Percentiles rank a stretch among this genome's conserved stretches.
phyloP scores from a whole-genome alignment of 306 rosid species.

The Acmispon strigosus region DNA sequence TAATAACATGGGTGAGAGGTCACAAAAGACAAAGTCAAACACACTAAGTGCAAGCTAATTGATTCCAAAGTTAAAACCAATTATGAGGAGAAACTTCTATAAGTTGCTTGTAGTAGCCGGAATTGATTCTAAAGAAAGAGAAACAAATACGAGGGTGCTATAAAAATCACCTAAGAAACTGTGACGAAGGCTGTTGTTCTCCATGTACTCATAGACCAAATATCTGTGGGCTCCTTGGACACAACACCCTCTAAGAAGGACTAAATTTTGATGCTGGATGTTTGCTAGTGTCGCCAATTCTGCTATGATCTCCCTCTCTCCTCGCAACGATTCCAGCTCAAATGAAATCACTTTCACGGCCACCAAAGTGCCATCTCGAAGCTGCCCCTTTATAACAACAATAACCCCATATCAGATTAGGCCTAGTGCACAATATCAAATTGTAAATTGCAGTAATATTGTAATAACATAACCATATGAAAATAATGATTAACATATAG shows the following conservation, averaged over 20 bases:
- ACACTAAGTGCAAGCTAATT: too few relatives aligned
- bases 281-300: slow-evolving; percentile 62
- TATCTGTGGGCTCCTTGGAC: slow-evolving; percentile 61
- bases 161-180: slow-evolving; percentile 43
- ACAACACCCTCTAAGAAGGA: slow-evolving; percentile 59
- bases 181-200: slow-evolving; percentile 58
- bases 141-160: too few relatives aligned
- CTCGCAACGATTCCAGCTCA: slow-evolving; percentile 67
- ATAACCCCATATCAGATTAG: neutral
- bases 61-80: too few relatives aligned
- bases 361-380: slow-evolving; percentile 47
- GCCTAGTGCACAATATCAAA: neutral
- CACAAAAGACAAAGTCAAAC: too few relatives aligned
- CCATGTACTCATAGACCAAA: slow-evolving; percentile 74
- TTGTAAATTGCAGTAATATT: too few relatives aligned
- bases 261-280: slow-evolving; percentile 63
- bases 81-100: too few relatives aligned
- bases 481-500: neutral
- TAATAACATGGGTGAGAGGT: too few relatives aligned
- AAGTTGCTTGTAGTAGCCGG: too few relatives aligned
- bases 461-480: neutral
- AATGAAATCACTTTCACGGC: slow-evolving; percentile 68
- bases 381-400: slow-evolving; percentile 46
- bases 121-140: too few relatives aligned
- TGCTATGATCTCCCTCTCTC: slow-evolving; percentile 68